Evolutionary conservation across 345 rosid species (phyloP).

Genomic region (Streptanthus diversifolius): DNA sequence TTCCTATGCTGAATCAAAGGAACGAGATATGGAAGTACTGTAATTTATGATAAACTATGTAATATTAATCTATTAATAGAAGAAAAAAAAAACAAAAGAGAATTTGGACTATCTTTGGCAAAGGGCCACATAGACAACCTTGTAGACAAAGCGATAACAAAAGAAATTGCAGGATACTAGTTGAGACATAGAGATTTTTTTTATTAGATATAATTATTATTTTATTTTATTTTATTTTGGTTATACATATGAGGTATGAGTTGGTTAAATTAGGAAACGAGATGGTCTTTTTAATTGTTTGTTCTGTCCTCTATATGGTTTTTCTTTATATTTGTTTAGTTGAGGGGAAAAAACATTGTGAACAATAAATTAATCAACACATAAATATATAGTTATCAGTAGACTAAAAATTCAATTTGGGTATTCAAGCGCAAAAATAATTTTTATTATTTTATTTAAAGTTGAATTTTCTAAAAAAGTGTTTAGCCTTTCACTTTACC

Average conservation of each 20-base stretch:
- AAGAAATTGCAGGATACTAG: neutral
- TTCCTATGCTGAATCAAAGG: neutral
- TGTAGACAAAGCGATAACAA: conserved; percentile 26
- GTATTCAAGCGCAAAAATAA: too few relatives aligned
- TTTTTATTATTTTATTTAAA: too few relatives aligned
- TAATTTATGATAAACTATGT: neutral
- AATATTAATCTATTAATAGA: neutral
- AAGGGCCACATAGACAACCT: conserved; percentile 31
- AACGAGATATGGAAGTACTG: neutral
- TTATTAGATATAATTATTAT: neutral
- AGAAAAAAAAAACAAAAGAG: neutral
- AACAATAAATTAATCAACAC: neutral
- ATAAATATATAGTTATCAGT: neutral
- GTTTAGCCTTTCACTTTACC: too few relatives aligned
- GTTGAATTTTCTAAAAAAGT: too few relatives aligned
- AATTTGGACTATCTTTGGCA: neutral
- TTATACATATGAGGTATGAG: neutral
- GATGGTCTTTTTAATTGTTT: neutral
- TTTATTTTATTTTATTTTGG: neutral
- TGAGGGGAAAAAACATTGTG: neutral
- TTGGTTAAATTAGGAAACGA: conserved; percentile 7
- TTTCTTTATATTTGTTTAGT: neutral
- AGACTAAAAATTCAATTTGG: neutral
- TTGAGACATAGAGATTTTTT: conserved; percentile 1
- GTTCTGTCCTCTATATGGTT: neutral